phyloP scores from a whole-genome alignment of 768 basidiomycete genomes.

The Leccinum uliginosum region DNA sequence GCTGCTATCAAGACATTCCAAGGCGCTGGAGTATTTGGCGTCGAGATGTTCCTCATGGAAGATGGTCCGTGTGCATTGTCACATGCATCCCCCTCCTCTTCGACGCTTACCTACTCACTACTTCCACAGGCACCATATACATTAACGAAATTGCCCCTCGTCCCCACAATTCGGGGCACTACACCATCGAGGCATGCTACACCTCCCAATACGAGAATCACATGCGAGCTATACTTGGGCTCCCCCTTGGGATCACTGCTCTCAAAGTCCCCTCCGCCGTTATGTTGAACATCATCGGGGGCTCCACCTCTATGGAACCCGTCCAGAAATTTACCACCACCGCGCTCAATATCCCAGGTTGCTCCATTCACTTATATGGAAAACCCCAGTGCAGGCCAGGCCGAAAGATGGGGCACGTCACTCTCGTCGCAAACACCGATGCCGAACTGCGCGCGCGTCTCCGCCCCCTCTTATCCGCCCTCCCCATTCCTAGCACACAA shows the following conservation, averaged over 20 bases:
- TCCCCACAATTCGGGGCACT: slow-evolving; percentile 98
- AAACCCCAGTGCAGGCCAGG: slow-evolving; percentile 86
- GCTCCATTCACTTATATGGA: slow-evolving; percentile 89
- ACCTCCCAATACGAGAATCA: slow-evolving; percentile 98
- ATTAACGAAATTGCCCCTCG: slow-evolving; percentile 98
- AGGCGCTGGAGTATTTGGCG: slow-evolving; percentile 94
- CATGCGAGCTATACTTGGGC: slow-evolving; percentile 85
- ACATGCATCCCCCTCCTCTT: background rate
- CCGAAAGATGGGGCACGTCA: slow-evolving; percentile 98
- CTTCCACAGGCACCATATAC: slow-evolving; percentile 57
- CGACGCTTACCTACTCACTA: background rate
- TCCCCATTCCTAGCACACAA: slow-evolving; percentile 40
- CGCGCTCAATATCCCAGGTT: slow-evolving; percentile 70
- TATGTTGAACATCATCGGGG: slow-evolving; percentile 96
- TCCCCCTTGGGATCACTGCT: slow-evolving; percentile 85
- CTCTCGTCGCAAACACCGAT: slow-evolving; percentile 79
- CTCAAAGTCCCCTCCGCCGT: slow-evolving; percentile 82
- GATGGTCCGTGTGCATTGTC: slow-evolving; percentile 53
- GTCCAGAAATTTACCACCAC: slow-evolving; percentile 50
- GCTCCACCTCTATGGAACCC: slow-evolving; percentile 59
- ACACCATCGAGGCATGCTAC: slow-evolving; percentile 96
- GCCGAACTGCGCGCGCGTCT: slow-evolving; percentile 66
- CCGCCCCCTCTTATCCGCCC: slow-evolving; percentile 64
- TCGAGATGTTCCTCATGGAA: slow-evolving; percentile 94
- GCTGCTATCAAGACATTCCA: slow-evolving; percentile 69